Percentiles rank a stretch among this genome's conserved stretches.
These are phyloP conservation scores for Drosera spatulata DNA, from an alignment of 179 eudicot genomes.

Conservation along the genomic window DNA sequence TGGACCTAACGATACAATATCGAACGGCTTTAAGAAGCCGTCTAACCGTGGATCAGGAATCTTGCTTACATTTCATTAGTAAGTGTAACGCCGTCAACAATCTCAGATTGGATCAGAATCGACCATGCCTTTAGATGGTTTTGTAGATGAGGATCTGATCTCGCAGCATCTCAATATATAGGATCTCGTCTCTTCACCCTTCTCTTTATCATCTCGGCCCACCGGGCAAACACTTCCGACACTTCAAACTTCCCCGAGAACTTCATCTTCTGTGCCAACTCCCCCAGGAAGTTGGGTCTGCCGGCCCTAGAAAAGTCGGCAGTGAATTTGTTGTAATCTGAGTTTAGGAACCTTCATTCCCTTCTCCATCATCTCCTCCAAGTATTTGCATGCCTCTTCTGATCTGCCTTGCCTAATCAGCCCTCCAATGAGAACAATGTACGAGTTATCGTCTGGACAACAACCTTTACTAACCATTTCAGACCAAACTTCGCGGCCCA, in stretches of 20 bases:
- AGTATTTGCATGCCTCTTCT: constrained; percentile 59
- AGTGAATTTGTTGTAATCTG: constrained; percentile 57
- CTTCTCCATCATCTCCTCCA: constrained; percentile 76
- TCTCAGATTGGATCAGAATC: no score
- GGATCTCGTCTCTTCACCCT: constrained; percentile 13
- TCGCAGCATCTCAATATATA: no score
- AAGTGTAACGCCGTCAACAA: no score
- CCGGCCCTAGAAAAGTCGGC: constrained; percentile 57
- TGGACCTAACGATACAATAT: no score
- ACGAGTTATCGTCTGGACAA: constrained; percentile 88
- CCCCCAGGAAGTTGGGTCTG: constrained; percentile 47
- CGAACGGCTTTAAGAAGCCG: no score
- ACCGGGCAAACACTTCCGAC: constrained; percentile 45
- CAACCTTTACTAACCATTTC: constrained; percentile 73
- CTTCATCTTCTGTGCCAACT: constrained; percentile 61
- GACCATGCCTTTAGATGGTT: no score
- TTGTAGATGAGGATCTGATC: no score
- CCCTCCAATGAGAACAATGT: constrained; percentile 68
- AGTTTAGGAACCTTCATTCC: constrained; percentile 88
- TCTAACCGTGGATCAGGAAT: no score
- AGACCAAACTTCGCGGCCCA: constrained; percentile 71
- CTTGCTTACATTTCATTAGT: no score
- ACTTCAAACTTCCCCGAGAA: constrained; percentile 58
- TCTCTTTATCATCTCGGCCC: constrained; percentile 55
- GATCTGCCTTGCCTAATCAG: constrained; percentile 63